Conservation (phyloP, 2,329 filamentous ascomycete species). For the Pyrenophora teres region DNA sequence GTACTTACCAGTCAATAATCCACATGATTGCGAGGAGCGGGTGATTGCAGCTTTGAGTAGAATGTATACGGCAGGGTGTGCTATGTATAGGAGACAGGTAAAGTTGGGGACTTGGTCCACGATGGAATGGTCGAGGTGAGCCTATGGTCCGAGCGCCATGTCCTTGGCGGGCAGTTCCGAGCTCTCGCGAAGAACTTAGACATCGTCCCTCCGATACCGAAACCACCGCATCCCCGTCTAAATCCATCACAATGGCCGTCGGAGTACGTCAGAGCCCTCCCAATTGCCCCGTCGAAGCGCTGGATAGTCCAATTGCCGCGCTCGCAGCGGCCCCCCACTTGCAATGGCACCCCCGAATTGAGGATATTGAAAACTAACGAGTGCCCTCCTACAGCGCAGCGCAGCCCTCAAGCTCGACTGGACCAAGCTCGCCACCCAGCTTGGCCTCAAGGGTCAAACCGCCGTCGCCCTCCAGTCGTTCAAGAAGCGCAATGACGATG, state of each 20-base stretch:
- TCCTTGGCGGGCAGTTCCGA: conserved; percentile 21
- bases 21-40: conserved; percentile 64
- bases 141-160: conserved; percentile 1
- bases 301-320: conserved; percentile 36
- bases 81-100: conserved; percentile 3
- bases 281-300: conserved; percentile 26
- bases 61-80: neutral
- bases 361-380: conserved; percentile 39
- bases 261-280: conserved; percentile 46
- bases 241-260: conserved; percentile 52
- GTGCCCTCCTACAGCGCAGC: conserved; percentile 71
- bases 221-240: conserved; percentile 42
- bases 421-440: conserved; percentile 90
- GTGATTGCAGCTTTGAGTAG: neutral
- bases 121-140: conserved; percentile 5
- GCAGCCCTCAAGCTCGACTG: conserved; percentile 99
- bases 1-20: conserved; percentile 81
- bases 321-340: conserved; percentile 28
- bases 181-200: conserved; percentile 33
- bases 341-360: conserved; percentile 35
- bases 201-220: conserved; percentile 55
- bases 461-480: conserved; percentile 89
- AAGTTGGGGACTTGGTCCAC: conserved; percentile 13
- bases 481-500: conserved; percentile 99
- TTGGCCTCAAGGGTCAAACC: conserved; percentile 95